Evolutionary conservation across 805 yeast species (phyloP).

Genomic region (Wickerhamiella kazuoi): DNA sequence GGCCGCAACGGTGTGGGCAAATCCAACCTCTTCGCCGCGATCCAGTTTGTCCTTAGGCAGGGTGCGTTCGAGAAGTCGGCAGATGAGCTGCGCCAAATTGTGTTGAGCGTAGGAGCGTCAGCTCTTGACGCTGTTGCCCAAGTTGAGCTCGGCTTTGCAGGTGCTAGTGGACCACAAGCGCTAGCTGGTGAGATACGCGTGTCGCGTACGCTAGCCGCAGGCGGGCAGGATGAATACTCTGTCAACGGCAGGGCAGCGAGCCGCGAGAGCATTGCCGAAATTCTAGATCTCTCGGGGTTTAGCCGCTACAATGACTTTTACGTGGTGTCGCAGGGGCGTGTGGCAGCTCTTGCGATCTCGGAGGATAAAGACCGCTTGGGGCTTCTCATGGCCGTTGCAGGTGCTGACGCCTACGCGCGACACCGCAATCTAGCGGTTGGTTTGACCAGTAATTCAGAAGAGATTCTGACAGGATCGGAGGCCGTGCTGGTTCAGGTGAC

Average conservation of each 20-base stretch:
- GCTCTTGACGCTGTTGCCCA: neutral
- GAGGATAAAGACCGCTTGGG: conserved; percentile 67
- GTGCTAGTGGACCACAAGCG: too few species aligned
- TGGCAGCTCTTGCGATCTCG: conserved; percentile 75
- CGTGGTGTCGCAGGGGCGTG: conserved; percentile 92
- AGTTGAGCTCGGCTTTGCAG: conserved; percentile 83
- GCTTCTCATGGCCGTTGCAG: conserved; percentile 79
- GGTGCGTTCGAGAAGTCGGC: neutral
- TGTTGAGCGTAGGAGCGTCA: neutral
- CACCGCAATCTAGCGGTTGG: too few species aligned
- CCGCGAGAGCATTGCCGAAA: conserved; percentile 59
- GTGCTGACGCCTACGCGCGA: conserved; percentile 77
- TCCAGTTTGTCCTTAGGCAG: conserved; percentile 65
- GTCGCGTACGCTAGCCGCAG: conserved; percentile 75
- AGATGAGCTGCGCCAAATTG: neutral
- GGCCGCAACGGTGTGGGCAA: conserved; percentile 97
- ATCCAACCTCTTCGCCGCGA: conserved; percentile 89
- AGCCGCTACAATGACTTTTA: conserved; percentile 82
- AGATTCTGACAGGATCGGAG: neutral
- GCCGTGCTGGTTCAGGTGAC: too few species aligned
- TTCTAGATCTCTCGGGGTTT: conserved; percentile 78
- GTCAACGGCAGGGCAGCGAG: conserved; percentile 66
- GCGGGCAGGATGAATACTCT: conserved; percentile 60
- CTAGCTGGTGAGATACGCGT: conserved; percentile 65
- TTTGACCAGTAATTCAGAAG: conserved; percentile 50